Base-by-base conservation (phyloP, 352 stramenopile species). In the Phytophthora ohioensis region DNA sequence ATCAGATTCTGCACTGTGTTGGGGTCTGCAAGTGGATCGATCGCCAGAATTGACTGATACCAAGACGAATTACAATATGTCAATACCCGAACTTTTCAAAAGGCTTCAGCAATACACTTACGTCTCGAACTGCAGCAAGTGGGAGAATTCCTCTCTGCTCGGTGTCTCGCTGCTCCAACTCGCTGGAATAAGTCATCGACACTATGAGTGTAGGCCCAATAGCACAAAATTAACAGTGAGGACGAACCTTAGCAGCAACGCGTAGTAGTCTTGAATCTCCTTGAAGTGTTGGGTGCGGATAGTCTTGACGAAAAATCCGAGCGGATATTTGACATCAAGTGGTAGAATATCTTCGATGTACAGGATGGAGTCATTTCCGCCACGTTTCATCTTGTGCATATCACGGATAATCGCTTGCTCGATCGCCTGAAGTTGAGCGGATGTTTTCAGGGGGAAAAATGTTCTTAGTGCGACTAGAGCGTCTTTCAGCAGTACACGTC, bases 241-340 rank as follows among this genome's bases (percentile, higher is more conserved):
- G 21, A 27, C 21, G 1, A 27, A 94, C 87, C 77, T 79, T 2
- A 79, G 46, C 3, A 95, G 69, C 5, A 81, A 67, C 5, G 65
- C 39, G 51, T 93, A 93, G 45, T 91, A 93, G 46, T 93, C 85
- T 53, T 92, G 84, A 43, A 95, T 92, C 67, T 95, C 85, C 59
- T 92, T 92, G 39, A 92, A 93, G 43, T 95, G 87, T 74, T 95
- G 87, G 15, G 85, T 85, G 30, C 87, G 87, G 1, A 95, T 76
- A 6, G 82, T 91, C 45, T 93, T 95, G 31, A 92, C 78, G 17
- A 93, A 93, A 66, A 91, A 92, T 0, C 87, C 87, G 8, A 78
- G 67, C 3, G 80, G 81, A 34, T 90, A 88, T 8, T 72, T 82
- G 12, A 72, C 70, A 35, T 79, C 61, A 2, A 75, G 55, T 0